Base-by-base conservation (phyloP, 1,284 basidiomycete species). In the Anthracocystis panici-leucophaei region DNA sequence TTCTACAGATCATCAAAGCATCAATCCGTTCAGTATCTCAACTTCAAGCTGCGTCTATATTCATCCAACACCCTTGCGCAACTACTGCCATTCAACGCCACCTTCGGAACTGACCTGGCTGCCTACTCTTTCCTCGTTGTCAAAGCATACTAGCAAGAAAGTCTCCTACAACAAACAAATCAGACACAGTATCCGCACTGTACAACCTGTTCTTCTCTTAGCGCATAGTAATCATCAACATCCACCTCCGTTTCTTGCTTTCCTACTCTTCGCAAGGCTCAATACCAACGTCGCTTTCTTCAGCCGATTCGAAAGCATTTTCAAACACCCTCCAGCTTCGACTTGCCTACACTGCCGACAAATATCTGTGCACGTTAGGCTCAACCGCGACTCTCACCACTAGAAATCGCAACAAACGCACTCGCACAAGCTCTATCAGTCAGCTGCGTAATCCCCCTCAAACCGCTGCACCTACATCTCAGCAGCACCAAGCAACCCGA, bases 341-440 rank as follows among this genome's bases (percentile, higher is more conserved):
- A 20, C 45, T 21, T 21, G 62, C 68, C 54, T 61, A 54, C 45
- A 58, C 62, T 62, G 68, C 68, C 68, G 25, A 71, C 68, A 71
- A 71, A 71, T 71, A 71, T 57, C 63, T 71, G 68, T 56, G 68
- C 68, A 71, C 57, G 62, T 58, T 21, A 50, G 58, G 63, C 51
- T 51, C n/a, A 20, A 20, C 42, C 25, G 21, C 33, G n/a, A 8
- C 29, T 53, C 60, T 14, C 56, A 31, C 31, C 11, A 14, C 18
- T 33, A 10, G 27, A 41, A 55, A 25, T 25, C 21, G 14, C 35
- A 38, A 38, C 48, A 49, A 6, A 18, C n/a, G 23, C 51, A 12
- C 25, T 20, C n/a, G n/a, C 21, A n/a, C 51, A 27, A 29, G 51
- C 51, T 41, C 25, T 38, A 18, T 3, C 23, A 25, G 18, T 10